Evolutionary conservation across 1,284 basidiomycete species (phyloP), one percentile per base, ranked within the genome.

Genomic region (Pascua guehoae): DNA sequence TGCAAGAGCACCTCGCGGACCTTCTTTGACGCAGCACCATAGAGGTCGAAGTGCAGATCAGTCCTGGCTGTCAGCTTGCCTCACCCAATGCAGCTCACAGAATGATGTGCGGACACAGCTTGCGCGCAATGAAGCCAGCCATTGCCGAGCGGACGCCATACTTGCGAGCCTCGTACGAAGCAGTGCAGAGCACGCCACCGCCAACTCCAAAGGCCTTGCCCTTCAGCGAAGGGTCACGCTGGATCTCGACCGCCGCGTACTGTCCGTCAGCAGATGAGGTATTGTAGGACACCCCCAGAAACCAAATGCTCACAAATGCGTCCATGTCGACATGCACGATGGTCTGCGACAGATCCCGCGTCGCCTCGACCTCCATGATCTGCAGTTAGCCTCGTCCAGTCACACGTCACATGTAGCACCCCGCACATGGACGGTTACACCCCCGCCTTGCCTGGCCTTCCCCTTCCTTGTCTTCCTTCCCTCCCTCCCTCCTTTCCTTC

Each of bases 91-190:
- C 41, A 44, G 61, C 73, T 64, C 58, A 77, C 74, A 91, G 79
- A 45, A 91, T 86, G n/a, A 98, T 83, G 10, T 94, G 85, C 1
- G 94, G 93, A 71, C 93, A 98, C 10, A 98, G 83, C 68, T 91
- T 94, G 78, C 87, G 88, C 14, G 94, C 95, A 44, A 98, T 87
- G 73, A 93, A 94, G 47, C 85, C 89, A 82, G 91, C 84, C 91
- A 94, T 94, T 37, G 89, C 91, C 5, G 89, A 91, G 32, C 91
- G 84, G 39, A 89, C 87, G 0, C 92, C 92, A 66, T 82, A 92
- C 70, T 88, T 91, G 50, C 92, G 82, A 1, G 93, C 93, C 71
- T 92, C 91, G 62, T 96, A 96, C 88, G 75, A 77, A 15, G 92
- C 91, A 0, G 92, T 96, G 3, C 83, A 86, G 15, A 95, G 73